phyloP scores from a whole-genome alignment of 1,284 basidiomycete genomes.

The Calocybe gambosa region DNA sequence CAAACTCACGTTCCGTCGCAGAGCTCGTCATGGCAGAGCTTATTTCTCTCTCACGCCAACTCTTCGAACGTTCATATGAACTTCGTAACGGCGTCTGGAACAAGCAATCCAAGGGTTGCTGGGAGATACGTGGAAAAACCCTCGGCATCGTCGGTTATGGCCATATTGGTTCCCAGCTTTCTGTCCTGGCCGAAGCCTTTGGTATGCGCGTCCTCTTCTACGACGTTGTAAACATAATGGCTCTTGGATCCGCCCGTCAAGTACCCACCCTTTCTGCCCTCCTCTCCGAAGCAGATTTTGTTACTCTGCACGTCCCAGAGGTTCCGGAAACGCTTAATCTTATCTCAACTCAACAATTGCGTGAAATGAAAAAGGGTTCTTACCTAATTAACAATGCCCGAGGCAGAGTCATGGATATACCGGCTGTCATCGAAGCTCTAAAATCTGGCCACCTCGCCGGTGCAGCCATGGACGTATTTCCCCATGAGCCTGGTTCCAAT shows the following conservation, averaged over 20 bases:
- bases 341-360: conserved; percentile 76
- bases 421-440: conserved; percentile 80
- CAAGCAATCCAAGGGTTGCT: conserved; percentile 98
- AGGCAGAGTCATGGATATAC: conserved; percentile 92
- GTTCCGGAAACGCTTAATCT: conserved; percentile 94
- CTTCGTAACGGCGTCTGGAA: conserved; percentile 93
- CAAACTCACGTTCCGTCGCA: conserved; percentile 98
- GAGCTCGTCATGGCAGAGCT: conserved; percentile 97
- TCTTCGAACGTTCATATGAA: conserved; percentile 86
- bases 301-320: conserved; percentile 96
- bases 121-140: conserved; percentile 97
- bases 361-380: conserved; percentile 91
- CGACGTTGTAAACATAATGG: conserved; percentile 97
- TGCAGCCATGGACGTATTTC: conserved; percentile 94
- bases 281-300: conserved; percentile 83
- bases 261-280: conserved; percentile 80
- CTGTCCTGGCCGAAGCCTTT: conserved; percentile 94
- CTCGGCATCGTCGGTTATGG: conserved; percentile 98
- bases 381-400: conserved; percentile 99
- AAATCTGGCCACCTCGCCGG: conserved; percentile 87
- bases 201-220: conserved; percentile 96
- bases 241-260: conserved; percentile 90
- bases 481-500: conserved; percentile 87
- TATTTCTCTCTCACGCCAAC: conserved; percentile 91
- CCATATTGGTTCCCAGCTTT: conserved; percentile 97